These are phyloP conservation scores for Fibroporia radiculosa DNA, from an alignment of 768 basidiomycete species.

Conservation along the genomic window DNA sequence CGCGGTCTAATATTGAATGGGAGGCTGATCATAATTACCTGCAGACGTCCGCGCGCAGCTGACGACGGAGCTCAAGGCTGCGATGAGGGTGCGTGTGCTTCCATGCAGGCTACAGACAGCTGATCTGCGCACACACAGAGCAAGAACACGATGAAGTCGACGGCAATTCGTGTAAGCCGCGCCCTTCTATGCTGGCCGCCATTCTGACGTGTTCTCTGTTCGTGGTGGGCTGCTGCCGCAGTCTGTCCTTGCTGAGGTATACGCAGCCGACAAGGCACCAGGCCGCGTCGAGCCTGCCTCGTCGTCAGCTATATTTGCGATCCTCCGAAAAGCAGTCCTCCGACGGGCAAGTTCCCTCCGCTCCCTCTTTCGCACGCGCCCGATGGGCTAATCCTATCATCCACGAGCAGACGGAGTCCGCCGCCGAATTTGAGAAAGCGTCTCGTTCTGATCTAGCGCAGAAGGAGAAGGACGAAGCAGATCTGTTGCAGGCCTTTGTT, in stretches of 20 bases:
- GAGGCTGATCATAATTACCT: neutral
- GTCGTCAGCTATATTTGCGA: constrained; percentile 40
- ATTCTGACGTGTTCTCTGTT: neutral
- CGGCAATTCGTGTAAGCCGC: constrained; percentile 37
- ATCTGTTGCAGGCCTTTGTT: constrained; percentile 44
- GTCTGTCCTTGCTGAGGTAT: constrained; percentile 66
- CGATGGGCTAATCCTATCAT: neutral
- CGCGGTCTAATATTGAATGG: neutral
- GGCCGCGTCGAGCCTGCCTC: constrained; percentile 30
- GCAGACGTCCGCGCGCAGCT: constrained; percentile 49
- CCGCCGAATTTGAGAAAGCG: constrained; percentile 45
- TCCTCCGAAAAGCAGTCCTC: constrained; percentile 50
- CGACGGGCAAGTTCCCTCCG: constrained; percentile 45
- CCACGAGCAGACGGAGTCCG: constrained; percentile 58
- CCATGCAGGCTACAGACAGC: neutral
- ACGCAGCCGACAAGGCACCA: constrained; percentile 52
- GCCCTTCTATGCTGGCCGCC: neutral
- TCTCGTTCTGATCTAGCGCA: constrained; percentile 58
- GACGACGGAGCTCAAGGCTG: constrained; percentile 45
- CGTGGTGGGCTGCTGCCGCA: constrained; percentile 17
- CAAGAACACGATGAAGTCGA: constrained; percentile 50
- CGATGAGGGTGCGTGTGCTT: constrained; percentile 52
- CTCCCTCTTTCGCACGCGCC: neutral
- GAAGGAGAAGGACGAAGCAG: constrained; percentile 52
- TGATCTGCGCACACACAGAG: constrained; percentile 26